Evolutionary conservation across 495 filamentous ascomycete species (phyloP), one percentile per base, ranked within the genome.

Genomic region (Xylaria intraflava): DNA sequence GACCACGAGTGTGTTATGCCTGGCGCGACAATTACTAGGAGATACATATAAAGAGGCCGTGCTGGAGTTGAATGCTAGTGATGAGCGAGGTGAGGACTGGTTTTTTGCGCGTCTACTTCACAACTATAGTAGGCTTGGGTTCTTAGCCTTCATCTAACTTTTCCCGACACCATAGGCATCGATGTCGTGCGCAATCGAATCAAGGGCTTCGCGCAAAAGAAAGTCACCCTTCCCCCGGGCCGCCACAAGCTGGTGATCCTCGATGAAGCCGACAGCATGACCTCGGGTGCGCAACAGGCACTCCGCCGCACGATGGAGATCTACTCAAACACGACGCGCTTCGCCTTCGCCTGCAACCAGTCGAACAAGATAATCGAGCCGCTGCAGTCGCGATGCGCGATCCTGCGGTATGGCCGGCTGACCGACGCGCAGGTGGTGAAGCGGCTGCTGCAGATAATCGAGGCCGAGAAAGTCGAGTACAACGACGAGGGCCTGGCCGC

Each of bases 311-410:
- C 93, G 1, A 99, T 99, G 93, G 93, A 99, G 73, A 99, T 99
- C 58, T 97, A 99, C 75, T 90, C 87, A 12, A 83, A 88, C 29
- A 99, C 93, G 1, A 99, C 93, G 24, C 83, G 93, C 55, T 99
- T 99, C 69, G 94, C 93, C 0, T 97, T 99, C 62, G 93, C 93
- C 8, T 97, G 94, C 76, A 99, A 99, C 69, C 89, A 95, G 69
- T 90, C 86, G 51, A 99, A 97, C 74, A 99, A 97, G 73, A 97
- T 99, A 68, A 99, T 99, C 72, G 93, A 99, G 69, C 94, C 93
- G 8, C 74, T 99, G 38, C 93, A 99, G 69, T 95, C 90, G 11
- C 83, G 93, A 49, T 99, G 93, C 64, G 93, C 93, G 4, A 97
- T 99, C 63, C 84, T 99, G 30, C 87, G 94, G 36, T 99, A 96